Evolutionary conservation across 441 rosid genomes (phyloP).

Genomic region (Gossypium davidsonii): DNA sequence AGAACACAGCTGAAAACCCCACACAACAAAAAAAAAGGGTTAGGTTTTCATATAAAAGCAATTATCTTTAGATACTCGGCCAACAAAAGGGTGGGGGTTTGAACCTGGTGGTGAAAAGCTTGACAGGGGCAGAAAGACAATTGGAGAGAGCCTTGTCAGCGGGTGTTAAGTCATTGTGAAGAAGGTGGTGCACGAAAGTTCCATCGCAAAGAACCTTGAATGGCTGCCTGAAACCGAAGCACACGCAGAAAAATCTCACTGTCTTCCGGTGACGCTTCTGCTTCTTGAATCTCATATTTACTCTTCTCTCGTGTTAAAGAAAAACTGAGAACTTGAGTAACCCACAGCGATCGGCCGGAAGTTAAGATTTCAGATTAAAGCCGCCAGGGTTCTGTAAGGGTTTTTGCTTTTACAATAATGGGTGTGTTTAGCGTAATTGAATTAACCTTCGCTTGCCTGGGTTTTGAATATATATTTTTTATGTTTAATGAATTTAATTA

Average conservation of each 20-base stretch:
- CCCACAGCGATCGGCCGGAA: background rate
- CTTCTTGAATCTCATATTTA: constrained; percentile 62
- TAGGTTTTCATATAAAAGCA: background rate
- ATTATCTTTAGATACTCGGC: background rate
- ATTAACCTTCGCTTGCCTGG: too few species aligned
- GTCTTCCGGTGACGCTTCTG: constrained; percentile 71
- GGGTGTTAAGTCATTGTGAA: constrained; percentile 44
- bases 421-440: background rate
- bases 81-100: background rate
- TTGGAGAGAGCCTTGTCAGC: constrained; percentile 59
- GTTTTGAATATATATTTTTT: background rate
- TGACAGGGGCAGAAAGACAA: constrained; percentile 62
- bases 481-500: background rate
- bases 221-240: constrained; percentile 72
- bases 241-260: constrained; percentile 65
- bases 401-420: background rate
- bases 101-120: constrained; percentile 82
- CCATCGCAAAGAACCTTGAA: constrained; percentile 80
- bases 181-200: constrained; percentile 69
- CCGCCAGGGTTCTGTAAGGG: background rate
- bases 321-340: background rate
- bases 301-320: background rate
- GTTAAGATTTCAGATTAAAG: background rate
- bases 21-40: background rate
- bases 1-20: constrained; percentile 48